Percentiles rank a stretch among this genome's conserved stretches.
These are phyloP conservation scores for Inosperma sp. DNA, from an alignment of 768 basidiomycete genomes.

Conservation along the genomic window DNA sequence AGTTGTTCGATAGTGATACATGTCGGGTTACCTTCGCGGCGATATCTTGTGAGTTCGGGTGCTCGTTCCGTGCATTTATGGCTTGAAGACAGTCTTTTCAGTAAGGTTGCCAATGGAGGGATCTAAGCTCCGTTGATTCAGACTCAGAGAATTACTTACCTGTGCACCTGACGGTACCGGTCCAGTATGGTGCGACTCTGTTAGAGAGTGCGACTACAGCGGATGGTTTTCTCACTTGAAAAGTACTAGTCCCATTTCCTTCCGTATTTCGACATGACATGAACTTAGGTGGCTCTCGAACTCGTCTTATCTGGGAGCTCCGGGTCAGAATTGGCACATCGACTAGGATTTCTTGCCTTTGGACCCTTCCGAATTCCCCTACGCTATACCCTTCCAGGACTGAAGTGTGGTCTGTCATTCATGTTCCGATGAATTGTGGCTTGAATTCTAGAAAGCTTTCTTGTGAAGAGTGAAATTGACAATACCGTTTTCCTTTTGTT, in stretches of 20 bases:
- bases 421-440: too few species aligned
- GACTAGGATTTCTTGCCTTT: too few species aligned
- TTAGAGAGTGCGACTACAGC: background rate
- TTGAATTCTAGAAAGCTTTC: too few species aligned
- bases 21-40: conserved; percentile 7
- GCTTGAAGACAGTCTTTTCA: background rate
- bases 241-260: conserved; percentile 3
- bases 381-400: too few species aligned
- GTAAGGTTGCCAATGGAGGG: background rate
- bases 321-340: conserved; percentile 1
- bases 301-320: background rate
- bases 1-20: conserved; percentile 6
- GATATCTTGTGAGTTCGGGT: background rate
- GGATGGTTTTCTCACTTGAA: background rate
- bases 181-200: too few species aligned
- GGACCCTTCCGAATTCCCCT: too few species aligned
- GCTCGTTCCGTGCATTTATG: background rate
- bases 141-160: too few species aligned
- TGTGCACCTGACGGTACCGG: too few species aligned
- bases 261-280: conserved; percentile 2
- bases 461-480: too few species aligned
- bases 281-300: conserved; percentile 4
- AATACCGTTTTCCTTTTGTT: too few species aligned
- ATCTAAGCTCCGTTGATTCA: conserved; percentile 2
- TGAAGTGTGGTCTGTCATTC: too few species aligned